Conservation (phyloP, 192 early-diverging fungal genomes). For the Radiomyces spectabilis region DNA sequence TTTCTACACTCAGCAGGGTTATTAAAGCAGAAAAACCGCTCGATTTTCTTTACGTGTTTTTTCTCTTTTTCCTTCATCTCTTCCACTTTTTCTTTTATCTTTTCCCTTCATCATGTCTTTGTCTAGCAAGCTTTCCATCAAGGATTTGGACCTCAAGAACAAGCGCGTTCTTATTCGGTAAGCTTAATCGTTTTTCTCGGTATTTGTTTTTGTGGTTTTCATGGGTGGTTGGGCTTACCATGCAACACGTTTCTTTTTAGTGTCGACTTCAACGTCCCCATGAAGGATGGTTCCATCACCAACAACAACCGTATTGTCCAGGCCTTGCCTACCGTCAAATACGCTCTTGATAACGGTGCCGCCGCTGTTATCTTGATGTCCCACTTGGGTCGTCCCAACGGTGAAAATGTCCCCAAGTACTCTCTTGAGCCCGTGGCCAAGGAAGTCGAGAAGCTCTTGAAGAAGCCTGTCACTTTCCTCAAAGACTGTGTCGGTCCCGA, state of each 20-base stretch:
- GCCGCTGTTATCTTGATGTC: slow-evolving; percentile 89
- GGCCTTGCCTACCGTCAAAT: slow-evolving; percentile 90
- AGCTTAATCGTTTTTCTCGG: no score
- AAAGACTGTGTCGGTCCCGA: slow-evolving; percentile 88
- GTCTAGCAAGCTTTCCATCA: slow-evolving; percentile 80
- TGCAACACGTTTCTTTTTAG: slow-evolving; percentile 30
- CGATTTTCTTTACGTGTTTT: slow-evolving; percentile 1
- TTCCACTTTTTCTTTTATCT: no score
- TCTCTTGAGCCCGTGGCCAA: slow-evolving; percentile 86
- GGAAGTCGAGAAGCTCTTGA: slow-evolving; percentile 72
- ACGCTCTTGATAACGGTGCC: slow-evolving; percentile 82
- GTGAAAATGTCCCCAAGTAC: slow-evolving; percentile 80
- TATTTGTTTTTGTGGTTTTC: no score
- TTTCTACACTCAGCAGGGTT: slow-evolving; percentile 2
- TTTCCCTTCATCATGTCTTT: slow-evolving; percentile 42
- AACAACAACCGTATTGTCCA: slow-evolving; percentile 96
- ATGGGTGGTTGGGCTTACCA: no score
- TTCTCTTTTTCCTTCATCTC: slow-evolving; percentile 9
- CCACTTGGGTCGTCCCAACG: slow-evolving; percentile 97
- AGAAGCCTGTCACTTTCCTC: slow-evolving; percentile 83
- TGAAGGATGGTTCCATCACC: slow-evolving; percentile 84
- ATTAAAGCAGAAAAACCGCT: no score
- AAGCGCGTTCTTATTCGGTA: slow-evolving; percentile 93
- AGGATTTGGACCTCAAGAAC: slow-evolving; percentile 72
- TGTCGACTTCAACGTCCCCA: slow-evolving; percentile 99